Evolutionary conservation across 805 yeast species (phyloP), one percentile per base, ranked within the genome.

Genomic region (Candida coquimbonensis): DNA sequence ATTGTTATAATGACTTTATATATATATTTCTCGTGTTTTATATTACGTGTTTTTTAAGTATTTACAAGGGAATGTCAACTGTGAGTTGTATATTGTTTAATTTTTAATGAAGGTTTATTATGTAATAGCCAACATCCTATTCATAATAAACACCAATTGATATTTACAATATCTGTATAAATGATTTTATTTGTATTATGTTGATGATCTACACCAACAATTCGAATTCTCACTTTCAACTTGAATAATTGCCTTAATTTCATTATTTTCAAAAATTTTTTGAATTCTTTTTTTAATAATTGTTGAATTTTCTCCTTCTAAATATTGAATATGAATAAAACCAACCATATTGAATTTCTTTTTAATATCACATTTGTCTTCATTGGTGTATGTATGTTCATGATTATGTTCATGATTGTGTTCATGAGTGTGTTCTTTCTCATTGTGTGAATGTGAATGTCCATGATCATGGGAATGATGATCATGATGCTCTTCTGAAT

Each of bases 271-370:
- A 46, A 87, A 75, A 32, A 80, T 66, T 43, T 68, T 72, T 47
- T 76, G 81, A 9, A 82, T 82, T 55, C 81, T 74, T 48, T 73
- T 75, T 52, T 82, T 76, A 27, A 86, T 75, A 36, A 70, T 73
- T 0, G 78, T 69, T 8, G 78, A 70, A 59, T 80, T 83, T 47
- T 85, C 90, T 2, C 87, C 90, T 11, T 71, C 73, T 7, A 61
- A 56, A 49, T 75, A 78, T 60, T 87, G 96, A 11, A 91, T 73
- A 59, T 93, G 98, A 13, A 91, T 72, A 53, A 83, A 85, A 1
- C 99, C 99, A 3, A 81, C 71, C 21, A 85, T 61, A 25, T 67
- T 65, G 6, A 21, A 49, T 42, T 61, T 60, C 4, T 52, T 31
- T 19, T 36, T 26, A 39, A 38, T 9, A 35, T 21, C 24, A 21